These are phyloP conservation scores for Lipomyces yamanashiensis DNA, from an alignment of 805 yeast genomes.

Conservation along the genomic window DNA sequence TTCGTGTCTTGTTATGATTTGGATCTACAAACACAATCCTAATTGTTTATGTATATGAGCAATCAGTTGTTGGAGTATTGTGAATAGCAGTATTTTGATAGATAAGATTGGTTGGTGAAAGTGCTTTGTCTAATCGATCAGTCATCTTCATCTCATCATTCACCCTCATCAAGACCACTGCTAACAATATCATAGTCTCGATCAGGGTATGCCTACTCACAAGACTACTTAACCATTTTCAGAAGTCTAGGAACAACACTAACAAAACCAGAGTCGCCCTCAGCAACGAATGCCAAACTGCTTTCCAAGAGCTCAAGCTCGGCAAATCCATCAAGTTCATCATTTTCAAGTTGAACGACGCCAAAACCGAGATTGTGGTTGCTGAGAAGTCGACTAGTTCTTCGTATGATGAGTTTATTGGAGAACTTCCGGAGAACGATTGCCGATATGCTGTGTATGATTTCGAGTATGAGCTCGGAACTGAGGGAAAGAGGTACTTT, in stretches of 20 bases:
- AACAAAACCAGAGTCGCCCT: constrained; percentile 66
- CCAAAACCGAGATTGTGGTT: constrained; percentile 89
- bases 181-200: constrained; percentile 29
- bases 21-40: too few relatives aligned
- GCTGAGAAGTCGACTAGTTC: constrained; percentile 75
- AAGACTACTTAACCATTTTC: neutral
- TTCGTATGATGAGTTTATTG: constrained; percentile 85
- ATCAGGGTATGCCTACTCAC: constrained; percentile 33
- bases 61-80: too few relatives aligned
- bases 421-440: constrained; percentile 90
- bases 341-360: constrained; percentile 78
- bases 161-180: neutral
- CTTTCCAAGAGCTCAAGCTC: constrained; percentile 94
- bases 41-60: too few relatives aligned
- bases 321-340: constrained; percentile 82
- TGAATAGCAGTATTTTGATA: too few relatives aligned
- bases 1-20: too few relatives aligned
- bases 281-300: constrained; percentile 86
- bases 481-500: constrained; percentile 91
- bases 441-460: constrained; percentile 97
- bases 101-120: neutral
- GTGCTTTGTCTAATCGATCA: too few relatives aligned
- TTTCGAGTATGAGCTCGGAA: constrained; percentile 89
- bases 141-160: too few relatives aligned
- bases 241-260: neutral